phyloP scores from a whole-genome alignment of 495 filamentous ascomycete species.

The Penicillium roqueforti region DNA sequence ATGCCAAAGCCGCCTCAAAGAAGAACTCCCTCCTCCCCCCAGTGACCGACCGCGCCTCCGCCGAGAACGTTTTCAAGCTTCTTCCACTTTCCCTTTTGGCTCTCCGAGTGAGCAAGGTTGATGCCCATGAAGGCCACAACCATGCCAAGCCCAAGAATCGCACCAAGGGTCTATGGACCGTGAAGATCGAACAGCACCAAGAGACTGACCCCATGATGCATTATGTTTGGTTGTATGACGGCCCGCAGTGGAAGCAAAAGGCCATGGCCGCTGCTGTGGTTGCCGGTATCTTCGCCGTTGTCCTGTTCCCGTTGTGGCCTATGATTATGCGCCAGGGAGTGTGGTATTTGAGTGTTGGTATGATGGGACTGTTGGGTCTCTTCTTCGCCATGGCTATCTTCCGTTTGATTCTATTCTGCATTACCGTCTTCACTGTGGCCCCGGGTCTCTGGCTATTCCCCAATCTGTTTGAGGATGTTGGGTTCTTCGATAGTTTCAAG shows the following conservation, averaged over 20 bases:
- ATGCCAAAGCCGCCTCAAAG: constrained; percentile 70
- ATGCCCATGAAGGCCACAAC: constrained; percentile 67
- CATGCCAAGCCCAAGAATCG: constrained; percentile 79
- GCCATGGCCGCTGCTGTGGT: constrained; percentile 82
- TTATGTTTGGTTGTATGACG: constrained; percentile 97
- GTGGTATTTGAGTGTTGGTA: constrained; percentile 95
- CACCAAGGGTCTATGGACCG: constrained; percentile 93
- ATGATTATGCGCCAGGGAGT: constrained; percentile 85
- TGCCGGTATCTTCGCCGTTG: constrained; percentile 74
- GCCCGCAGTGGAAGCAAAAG: constrained; percentile 87
- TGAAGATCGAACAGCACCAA: constrained; percentile 95
- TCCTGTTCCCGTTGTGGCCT: constrained; percentile 97
- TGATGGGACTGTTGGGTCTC: constrained; percentile 83
- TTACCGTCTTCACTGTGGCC: constrained; percentile 78
- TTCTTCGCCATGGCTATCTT: constrained; percentile 99
- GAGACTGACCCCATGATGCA: constrained; percentile 86
- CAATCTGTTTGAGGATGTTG: constrained; percentile 97
- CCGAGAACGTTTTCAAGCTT: constrained; percentile 91
- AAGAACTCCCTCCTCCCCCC: constrained; percentile 89
- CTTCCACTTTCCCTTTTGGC: constrained; percentile 94
- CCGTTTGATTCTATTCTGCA: constrained; percentile 88
- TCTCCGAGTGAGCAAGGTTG: constrained; percentile 81
- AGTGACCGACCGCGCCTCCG: constrained; percentile 77
- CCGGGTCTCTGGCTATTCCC: constrained; percentile 97
- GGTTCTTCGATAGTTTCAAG: constrained; percentile 96